Evolutionary conservation across 805 yeast genomes (phyloP), one percentile per base, ranked within the genome.

Genomic region (Blastobotrys muscicola): DNA sequence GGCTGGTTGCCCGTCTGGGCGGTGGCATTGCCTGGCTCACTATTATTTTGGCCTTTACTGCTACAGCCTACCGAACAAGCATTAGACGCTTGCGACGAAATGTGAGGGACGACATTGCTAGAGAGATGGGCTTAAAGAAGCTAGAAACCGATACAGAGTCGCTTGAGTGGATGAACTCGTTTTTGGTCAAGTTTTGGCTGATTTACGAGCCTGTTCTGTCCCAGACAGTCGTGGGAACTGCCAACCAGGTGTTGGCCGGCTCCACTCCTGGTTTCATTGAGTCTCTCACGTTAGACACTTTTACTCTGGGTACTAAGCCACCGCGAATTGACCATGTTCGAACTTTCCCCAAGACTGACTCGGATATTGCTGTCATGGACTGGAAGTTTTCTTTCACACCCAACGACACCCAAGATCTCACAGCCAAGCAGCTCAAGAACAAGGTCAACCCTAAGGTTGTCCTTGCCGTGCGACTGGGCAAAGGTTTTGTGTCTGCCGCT

Each of bases 311-410:
- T 49, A 81, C 95, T 4, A 92, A 92, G 66, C 95, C 99, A 8
- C 95, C 95, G 30, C 76, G 98, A 61, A 72, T 92, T 47, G 97
- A 92, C 58, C 71, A 72, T 50, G 97, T 90, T 13, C 85, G 92
- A 59, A 85, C 97, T 2, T 76, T 87, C 57, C 84, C 81, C 39
- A 85, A 90, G 50, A 90, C 97, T n/a, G 80, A 78, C 29, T 83
- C 82, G 49, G 96, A 90, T 58, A 82, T 92, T 42, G 94, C 90
- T 8, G 96, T 94, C 42, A 92, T 92, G 96, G 98, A 92, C 64
- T 90, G 97, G 97, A 82, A 80, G 35, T 75, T 83, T 36, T 84
- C 96, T 1, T 85, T 89, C 68, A 82, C 85, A 23, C 98, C 99
- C n/a, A 86, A 85, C 63, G 83, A 87, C 33, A 64, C 77, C 40